Base-by-base conservation (phyloP, 371 early-diverging fungal species). In the Mucor saturninus region DNA sequence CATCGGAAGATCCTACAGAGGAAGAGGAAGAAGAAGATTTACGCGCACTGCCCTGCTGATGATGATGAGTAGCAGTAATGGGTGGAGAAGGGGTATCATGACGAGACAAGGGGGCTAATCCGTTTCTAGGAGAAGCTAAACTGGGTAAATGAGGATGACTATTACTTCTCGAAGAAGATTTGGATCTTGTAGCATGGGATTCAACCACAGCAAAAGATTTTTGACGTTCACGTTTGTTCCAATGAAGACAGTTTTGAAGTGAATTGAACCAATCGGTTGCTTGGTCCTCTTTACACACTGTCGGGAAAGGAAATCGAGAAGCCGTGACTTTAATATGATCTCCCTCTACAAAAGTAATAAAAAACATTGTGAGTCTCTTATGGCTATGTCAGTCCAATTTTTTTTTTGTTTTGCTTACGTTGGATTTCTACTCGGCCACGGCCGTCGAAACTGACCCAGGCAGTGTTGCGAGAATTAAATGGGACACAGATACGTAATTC, bases 371-470 rank as follows among this genome's bases (percentile, higher is more conserved):
- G 21, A 21, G 21, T 21, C 21, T 21, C 21, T 21, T 21, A 21
- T 21, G 21, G 21, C 21, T 21, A 21, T 21, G 21, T 1, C 21
- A 21, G 0, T 21, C 21, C 21, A 21, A 21, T 21, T 21, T 21
- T 21, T 21, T 21, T 21, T 21, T 21, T 21, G 0, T 21, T 1
- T 21, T 21, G 21, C 21, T 74, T 73, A 83, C 91, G 90, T 54
- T 81, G 84, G 51, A 98, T 75, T 67, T 96, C 97, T 0, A 91
- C 91, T 3, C 98, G 81, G 29, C 90, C 87, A 29, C 95, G 85
- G 3, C 98, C 98, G 75, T 98, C 98, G 71, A 98, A 97, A 52
- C 91, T 83, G 32, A 81, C 89, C 93, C 93, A 94, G 2, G 93
- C 94, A 0, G 92, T 91, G 59, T 86, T 89, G 31, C 94, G 76